phyloP scores from a whole-genome alignment of 495 filamentous ascomycete genomes.

The Bathelium albidoporum region DNA sequence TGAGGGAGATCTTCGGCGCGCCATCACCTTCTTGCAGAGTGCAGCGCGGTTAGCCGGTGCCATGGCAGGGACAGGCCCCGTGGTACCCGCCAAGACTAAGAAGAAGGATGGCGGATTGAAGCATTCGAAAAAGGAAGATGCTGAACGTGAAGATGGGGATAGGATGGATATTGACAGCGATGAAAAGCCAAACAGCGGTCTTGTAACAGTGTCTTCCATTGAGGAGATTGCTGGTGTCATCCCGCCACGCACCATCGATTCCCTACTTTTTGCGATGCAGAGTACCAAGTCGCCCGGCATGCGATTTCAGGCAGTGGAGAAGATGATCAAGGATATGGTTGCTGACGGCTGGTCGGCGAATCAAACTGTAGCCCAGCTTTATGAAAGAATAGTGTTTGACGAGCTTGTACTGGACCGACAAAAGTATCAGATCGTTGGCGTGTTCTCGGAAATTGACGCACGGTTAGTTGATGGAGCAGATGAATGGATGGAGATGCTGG shows the following conservation, averaged over 20 bases:
- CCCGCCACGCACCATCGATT: conserved; percentile 59
- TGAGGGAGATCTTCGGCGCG: conserved; percentile 89
- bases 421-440: conserved; percentile 81
- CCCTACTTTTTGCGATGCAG: conserved; percentile 65
- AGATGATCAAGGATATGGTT: conserved; percentile 75
- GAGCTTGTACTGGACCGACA: conserved; percentile 70
- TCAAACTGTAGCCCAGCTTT: conserved; percentile 79
- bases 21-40: conserved; percentile 92
- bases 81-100: conserved; percentile 22
- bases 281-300: conserved; percentile 48
- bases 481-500: conserved; percentile 83
- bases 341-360: conserved; percentile 98
- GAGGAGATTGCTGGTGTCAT: conserved; percentile 97
- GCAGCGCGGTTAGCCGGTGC: conserved; percentile 71
- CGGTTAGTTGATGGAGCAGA: conserved; percentile 94
- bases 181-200: conserved; percentile 29
- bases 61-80: conserved; percentile 13
- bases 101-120: conserved; percentile 24
- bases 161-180: conserved; percentile 40
- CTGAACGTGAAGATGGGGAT: conserved; percentile 39
- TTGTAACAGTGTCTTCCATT: conserved; percentile 65
- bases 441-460: conserved; percentile 91
- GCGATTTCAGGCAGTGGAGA: conserved; percentile 63
- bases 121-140: conserved; percentile 49
- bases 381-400: conserved; percentile 71